Percentiles rank a stretch among this genome's conserved stretches.
Evolutionary conservation across 2,329 filamentous ascomycete genomes (phyloP).

Genomic region (Fusarium nelsonii): DNA sequence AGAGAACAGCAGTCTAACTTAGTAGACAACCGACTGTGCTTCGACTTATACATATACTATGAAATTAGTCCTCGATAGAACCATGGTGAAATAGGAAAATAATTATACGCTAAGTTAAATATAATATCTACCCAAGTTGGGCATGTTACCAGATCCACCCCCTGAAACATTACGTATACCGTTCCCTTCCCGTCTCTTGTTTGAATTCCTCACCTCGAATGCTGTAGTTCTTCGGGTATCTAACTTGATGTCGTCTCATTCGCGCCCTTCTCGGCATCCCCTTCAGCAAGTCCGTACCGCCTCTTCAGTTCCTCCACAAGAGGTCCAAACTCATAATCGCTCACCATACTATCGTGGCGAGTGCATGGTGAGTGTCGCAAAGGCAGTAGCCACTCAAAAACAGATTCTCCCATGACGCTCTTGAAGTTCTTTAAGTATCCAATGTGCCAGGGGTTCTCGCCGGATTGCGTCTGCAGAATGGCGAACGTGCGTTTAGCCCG

Average conservation of each 20-base stretch:
- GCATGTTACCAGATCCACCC: conserved; percentile 2
- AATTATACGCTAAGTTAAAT: neutral
- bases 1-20: neutral
- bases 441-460: conserved; percentile 89
- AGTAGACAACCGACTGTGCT: too few relatives aligned
- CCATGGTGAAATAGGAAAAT: neutral
- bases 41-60: neutral
- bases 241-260: conserved; percentile 39
- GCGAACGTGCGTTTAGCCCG: conserved; percentile 77
- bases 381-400: conserved; percentile 85
- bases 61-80: neutral
- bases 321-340: conserved; percentile 76
- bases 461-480: conserved; percentile 77
- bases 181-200: conserved; percentile 12
- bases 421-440: conserved; percentile 78
- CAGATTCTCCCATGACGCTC: conserved; percentile 79
- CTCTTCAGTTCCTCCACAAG: conserved; percentile 68
- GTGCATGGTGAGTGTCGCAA: conserved; percentile 79
- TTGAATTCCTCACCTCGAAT: neutral
- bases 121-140: neutral
- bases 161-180: conserved; percentile 29
- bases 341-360: conserved; percentile 72
- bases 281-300: conserved; percentile 49
- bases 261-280: conserved; percentile 20
- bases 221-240: conserved; percentile 33